These are phyloP conservation scores for Litsea cubeba DNA, from an alignment of 164 flowering plant species.

Conservation along the genomic window DNA sequence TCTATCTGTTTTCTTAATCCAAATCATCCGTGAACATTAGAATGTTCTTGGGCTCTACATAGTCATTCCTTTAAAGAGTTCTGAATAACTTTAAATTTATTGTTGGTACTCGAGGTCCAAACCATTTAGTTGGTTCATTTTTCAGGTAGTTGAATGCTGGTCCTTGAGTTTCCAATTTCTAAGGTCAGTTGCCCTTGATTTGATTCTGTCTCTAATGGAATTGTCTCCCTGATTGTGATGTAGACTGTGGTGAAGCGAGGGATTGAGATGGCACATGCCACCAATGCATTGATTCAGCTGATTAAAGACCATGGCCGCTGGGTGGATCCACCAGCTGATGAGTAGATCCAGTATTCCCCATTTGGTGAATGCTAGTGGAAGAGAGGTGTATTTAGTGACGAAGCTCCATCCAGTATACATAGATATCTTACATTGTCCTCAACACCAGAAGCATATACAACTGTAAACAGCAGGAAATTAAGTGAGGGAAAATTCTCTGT, in stretches of 20 bases:
- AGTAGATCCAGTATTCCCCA: conserved; percentile 23
- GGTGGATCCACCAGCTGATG: conserved; percentile 89
- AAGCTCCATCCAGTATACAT: conserved; percentile 5
- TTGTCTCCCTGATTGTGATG: background rate
- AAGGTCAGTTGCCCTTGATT: background rate
- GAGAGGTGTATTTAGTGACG: background rate
- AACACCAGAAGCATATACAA: background rate
- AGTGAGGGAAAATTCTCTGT: no score
- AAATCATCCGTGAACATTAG: no score
- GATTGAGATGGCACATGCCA: conserved; percentile 80
- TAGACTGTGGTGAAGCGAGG: conserved; percentile 93
- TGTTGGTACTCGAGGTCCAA: background rate
- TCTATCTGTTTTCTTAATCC: no score
- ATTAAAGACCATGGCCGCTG: conserved; percentile 96
- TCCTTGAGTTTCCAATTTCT: background rate
- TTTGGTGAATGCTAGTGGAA: background rate
- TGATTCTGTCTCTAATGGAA: no score
- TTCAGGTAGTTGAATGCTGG: background rate
- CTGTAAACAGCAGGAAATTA: background rate
- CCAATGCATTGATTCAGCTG: conserved; percentile 87
- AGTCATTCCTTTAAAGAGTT: no score
- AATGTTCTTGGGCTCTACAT: no score
- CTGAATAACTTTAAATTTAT: no score
- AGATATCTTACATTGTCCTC: background rate
- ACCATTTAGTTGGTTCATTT: background rate